Evolutionary conservation across 371 early-diverging fungal genomes (phyloP).

Genomic region (Coemansia sp.): DNA sequence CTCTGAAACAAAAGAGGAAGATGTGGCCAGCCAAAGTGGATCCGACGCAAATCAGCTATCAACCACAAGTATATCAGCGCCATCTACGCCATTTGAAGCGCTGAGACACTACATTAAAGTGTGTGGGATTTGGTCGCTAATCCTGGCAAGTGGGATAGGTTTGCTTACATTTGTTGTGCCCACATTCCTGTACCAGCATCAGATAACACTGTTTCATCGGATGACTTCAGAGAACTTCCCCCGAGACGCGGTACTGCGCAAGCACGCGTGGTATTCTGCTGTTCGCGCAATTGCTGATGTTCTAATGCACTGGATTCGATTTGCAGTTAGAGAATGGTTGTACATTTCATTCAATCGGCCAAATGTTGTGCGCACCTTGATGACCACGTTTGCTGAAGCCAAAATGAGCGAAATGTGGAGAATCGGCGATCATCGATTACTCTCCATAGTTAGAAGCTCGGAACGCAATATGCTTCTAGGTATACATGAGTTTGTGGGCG

Average conservation of each 20-base stretch:
- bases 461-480: slow-evolving; percentile 22
- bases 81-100: slow-evolving; percentile 6
- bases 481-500: slow-evolving; percentile 11
- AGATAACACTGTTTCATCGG: not conserved
- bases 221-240: not conserved
- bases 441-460: slow-evolving; percentile 3
- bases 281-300: slow-evolving; percentile 17
- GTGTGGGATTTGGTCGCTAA: slow-evolving; percentile 17
- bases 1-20: too few relatives aligned
- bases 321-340: slow-evolving; percentile 18
- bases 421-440: not conserved
- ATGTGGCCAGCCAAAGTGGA: too few relatives aligned
- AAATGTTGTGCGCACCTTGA: slow-evolving; percentile 18
- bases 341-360: slow-evolving; percentile 24
- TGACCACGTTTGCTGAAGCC: slow-evolving; percentile 12
- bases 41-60: not conserved
- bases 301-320: slow-evolving; percentile 25
- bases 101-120: slow-evolving; percentile 2
- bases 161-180: slow-evolving; percentile 31
- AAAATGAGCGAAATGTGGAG: slow-evolving; percentile 28
- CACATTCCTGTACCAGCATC: slow-evolving; percentile 16
- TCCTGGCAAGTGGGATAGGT: slow-evolving; percentile 35
- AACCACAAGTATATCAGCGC: not conserved
- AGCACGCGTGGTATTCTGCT: slow-evolving; percentile 11
- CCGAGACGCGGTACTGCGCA: not conserved